Evolutionary conservation across 2,329 filamentous ascomycete genomes (phyloP), one percentile per base, ranked within the genome.

Genomic region (Colletotrichum truncatum): DNA sequence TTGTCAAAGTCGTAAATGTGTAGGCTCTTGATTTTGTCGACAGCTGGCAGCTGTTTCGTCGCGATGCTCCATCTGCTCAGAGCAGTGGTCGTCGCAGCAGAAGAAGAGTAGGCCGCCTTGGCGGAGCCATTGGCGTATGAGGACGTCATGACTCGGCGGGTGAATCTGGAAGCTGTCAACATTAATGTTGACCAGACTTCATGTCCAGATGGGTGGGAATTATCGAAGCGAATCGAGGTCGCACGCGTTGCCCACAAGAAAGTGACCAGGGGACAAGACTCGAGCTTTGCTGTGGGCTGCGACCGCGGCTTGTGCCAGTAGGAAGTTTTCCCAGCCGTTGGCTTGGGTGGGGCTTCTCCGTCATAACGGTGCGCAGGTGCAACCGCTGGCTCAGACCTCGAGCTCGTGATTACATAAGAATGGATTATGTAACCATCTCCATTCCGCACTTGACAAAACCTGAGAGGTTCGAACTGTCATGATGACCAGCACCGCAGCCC

Each of bases 1-100:
- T 99, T 98, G 79, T 99, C 96, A 77, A 98, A 99, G 78, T 99
- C 96, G 81, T 98, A 98, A 70, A 99, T 87, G 75, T 98, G 95
- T 55, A 99, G 89, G 8, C 89, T 81, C 75, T 88, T 93, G 78
- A 98, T 91, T 59, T 88, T 83, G 41, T 91, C 84, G 10, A 89
- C 84, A 30, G 87, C 86, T 87, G 69, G 49, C 69, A 96, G 83
- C 66, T 90, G 86, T 74, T 88, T 91, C 73, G 89, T 89, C 66
- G 90, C 82, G 70, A 94, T 89, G 39, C 93, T 97, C 94, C 94
- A 98, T 70, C 94, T 85, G 77, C 90, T 91, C 68, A 97, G 81
- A 41, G 91, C 88, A 14, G 93, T 97, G 65, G 92, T 78, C 2
- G 93, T 97, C 70, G 76, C 70, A 12, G 66, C 45, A 16, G 61